Evolutionary conservation across 192 early-diverging fungal species (phyloP), one percentile per base, ranked within the genome.

Genomic region (Coemansia sp.): DNA sequence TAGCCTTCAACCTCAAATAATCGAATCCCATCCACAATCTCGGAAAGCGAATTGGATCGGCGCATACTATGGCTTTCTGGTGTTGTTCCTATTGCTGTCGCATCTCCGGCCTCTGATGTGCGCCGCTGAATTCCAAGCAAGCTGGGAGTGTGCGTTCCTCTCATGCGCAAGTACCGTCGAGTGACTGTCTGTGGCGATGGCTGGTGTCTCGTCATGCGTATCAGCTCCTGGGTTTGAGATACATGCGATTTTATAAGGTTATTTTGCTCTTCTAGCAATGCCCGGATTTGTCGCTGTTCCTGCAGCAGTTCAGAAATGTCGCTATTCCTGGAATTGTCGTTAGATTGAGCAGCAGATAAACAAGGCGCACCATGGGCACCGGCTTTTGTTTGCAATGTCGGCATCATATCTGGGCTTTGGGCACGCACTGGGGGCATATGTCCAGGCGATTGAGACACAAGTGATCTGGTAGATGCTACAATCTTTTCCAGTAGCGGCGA

Each of bases 1-100:
- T 80, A 80, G 2, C 77, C 77, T 27, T 80, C 77, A 14, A 80
- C 68, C 34, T 80, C 77, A 61, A 80, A 80, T 21, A 65, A 74
- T 16, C 68, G 58, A 22, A 80, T 80, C 3, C 71, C 77, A 14
- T 71, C 62, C 44, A 80, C 71, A 49, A 80, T 73, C 49, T 80
- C 77, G 8, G 77, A 74, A 9, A 80, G 68, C 4, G 77, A 80
- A 50, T 70, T 80, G 25, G 77, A 67, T 49, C 77, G 63, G 50
- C 68, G 77, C 62, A 68, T 63, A 18, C 27, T 24, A 1, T 56
- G 63, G 19, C 21, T 48, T 23, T 27, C n/a, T 5, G 58, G 30
- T 2, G 12, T 25, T 25, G 34, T 21, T 3, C 19, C 44, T 6
- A 49, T 5, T 26, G 54, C 10, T 2, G 30, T 27, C 19, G 49